phyloP scores from a whole-genome alignment of 495 filamentous ascomycete genomes.

The Eremomyces bilateralis region DNA sequence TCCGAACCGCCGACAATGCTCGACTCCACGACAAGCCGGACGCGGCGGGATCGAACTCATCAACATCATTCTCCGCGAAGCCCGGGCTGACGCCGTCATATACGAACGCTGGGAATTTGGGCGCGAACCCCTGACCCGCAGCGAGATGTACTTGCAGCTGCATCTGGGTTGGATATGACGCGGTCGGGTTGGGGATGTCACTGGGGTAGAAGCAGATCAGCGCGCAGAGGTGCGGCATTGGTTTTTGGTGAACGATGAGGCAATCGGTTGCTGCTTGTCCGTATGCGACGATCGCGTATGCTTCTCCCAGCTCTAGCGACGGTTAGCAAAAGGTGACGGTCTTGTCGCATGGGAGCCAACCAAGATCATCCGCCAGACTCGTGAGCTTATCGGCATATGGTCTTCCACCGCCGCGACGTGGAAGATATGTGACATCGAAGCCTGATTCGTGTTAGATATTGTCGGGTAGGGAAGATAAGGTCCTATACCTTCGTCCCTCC shows the following conservation, averaged over 20 bases:
- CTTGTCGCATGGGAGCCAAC: neutral
- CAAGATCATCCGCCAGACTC: conserved; percentile 4
- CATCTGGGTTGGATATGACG: conserved; percentile 26
- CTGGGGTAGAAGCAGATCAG: conserved; percentile 41
- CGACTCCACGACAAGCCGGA: conserved; percentile 34
- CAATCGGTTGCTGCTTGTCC: conserved; percentile 36
- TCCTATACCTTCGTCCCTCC: conserved; percentile 5
- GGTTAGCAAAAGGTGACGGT: neutral
- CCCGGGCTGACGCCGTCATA: conserved; percentile 28
- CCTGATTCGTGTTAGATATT: neutral
- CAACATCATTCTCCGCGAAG: conserved; percentile 34
- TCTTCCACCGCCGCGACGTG: conserved; percentile 4
- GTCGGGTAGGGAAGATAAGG: neutral
- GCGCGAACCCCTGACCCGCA: conserved; percentile 13
- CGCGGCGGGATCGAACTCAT: conserved; percentile 29
- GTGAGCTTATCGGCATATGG: conserved; percentile 5
- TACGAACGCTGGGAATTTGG: conserved; percentile 20
- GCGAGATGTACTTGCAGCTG: conserved; percentile 33
- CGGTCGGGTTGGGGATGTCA: conserved; percentile 26
- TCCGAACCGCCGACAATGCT: conserved; percentile 20
- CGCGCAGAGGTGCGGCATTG: conserved; percentile 25
- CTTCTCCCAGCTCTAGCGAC: conserved; percentile 15
- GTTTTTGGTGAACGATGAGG: conserved; percentile 31
- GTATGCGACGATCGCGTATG: conserved; percentile 16
- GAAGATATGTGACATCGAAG: conserved; percentile 9